Evolutionary conservation across 176 grass and related monocot species (phyloP), one percentile per base, ranked within the genome.

Genomic region (Triticum timopheevii): DNA sequence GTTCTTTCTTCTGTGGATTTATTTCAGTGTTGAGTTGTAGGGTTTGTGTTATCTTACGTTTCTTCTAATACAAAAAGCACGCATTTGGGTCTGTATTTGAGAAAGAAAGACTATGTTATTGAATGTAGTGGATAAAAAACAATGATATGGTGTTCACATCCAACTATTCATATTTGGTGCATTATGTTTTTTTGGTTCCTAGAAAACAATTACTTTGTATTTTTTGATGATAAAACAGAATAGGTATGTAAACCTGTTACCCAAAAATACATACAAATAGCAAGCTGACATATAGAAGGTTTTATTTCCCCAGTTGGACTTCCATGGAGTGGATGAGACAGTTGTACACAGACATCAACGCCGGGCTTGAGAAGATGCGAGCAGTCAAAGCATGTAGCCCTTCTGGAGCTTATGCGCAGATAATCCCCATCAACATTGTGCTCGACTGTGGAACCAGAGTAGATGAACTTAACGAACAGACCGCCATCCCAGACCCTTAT

Each of bases 341-440:
- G 88, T 84, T 78, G 79, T 24, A 89, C 91, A 79, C 88, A 95
- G 13, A 98, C 90, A 89, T 92, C 87, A 52, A 70, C 79, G 30
- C 89, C 87, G 10, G 89, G 83, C 82, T 75, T 93, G 76, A 98
- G 86, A 85, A 98, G 79, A 82, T 90, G 62, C 22, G 66, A 36
- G 69, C 95, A 95, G 81, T 98, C 95, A 24, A 62, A 65, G 76
- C 34, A 82, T 4, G 78, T 90, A 59, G 93, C 89, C 82, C 75
- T 95, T 82, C 95, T 87, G 39, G 95, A 93, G 50, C 82, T 65
- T 34, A 93, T 65, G 65, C 95, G 91, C 52, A 98, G 83, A 84
- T 66, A 80, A 88, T 92, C 88, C 16, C 85, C 79, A 78, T 84
- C 39, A 52, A 95, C 80, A 52, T 79, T 89, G 62, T 89, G 81